These are phyloP conservation scores for Acer campestre DNA, from an alignment of 345 rosid genomes.

Conservation along the genomic window DNA sequence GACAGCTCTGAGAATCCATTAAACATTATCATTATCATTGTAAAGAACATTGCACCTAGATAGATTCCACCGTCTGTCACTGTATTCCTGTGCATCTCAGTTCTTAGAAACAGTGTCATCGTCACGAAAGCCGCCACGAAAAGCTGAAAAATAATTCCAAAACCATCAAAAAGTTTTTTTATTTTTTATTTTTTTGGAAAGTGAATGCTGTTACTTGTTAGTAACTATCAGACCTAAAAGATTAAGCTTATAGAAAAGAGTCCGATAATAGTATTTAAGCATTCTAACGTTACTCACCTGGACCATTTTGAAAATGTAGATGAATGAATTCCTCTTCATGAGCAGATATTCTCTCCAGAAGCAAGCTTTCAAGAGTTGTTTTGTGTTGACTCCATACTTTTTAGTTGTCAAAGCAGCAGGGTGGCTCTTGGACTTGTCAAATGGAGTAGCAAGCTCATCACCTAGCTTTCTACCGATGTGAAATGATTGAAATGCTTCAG, in stretches of 20 bases:
- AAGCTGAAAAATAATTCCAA: conserved; percentile 46
- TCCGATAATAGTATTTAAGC: too few species aligned
- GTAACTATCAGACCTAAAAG: too few species aligned
- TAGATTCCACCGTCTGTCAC: conserved; percentile 62
- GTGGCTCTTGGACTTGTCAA: conserved; percentile 73
- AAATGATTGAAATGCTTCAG: conserved; percentile 70
- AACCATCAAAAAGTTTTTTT: neutral
- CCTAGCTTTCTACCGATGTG: conserved; percentile 63
- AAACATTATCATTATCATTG: conserved; percentile 54
- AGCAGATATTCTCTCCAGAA: conserved; percentile 70
- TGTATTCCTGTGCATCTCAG: conserved; percentile 70
- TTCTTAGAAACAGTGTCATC: conserved; percentile 66
- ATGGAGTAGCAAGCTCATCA: conserved; percentile 65
- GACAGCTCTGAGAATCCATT: conserved; percentile 81
- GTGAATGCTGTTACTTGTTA: too few species aligned
- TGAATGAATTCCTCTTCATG: conserved; percentile 88
- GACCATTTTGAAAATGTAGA: conserved; percentile 62
- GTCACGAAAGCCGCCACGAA: conserved; percentile 48
- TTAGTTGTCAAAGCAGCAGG: conserved; percentile 72
- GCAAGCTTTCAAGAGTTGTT: conserved; percentile 73
- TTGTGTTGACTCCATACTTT: conserved; percentile 63
- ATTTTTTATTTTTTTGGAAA: too few species aligned
- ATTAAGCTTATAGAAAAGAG: too few species aligned
- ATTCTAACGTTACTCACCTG: conserved; percentile 30
- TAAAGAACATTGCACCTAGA: conserved; percentile 70